These are phyloP conservation scores for Volvariella volvacea DNA, from an alignment of 1,284 basidiomycete species.

Conservation along the genomic window DNA sequence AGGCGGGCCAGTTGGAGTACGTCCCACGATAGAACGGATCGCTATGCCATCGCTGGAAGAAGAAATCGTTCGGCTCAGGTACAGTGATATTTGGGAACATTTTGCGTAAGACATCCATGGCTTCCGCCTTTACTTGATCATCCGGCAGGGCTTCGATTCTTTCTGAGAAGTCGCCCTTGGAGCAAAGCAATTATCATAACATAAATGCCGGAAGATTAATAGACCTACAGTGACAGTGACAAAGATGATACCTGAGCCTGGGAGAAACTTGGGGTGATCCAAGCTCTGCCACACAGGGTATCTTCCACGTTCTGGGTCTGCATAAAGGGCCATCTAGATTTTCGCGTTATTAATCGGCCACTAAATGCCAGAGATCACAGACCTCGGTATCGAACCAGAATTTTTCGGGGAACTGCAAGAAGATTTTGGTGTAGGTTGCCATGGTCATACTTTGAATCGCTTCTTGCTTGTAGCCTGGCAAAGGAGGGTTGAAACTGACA, in stretches of 20 bases:
- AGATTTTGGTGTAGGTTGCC: conserved; percentile 70
- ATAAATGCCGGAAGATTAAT: no score
- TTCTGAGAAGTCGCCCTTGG: background rate
- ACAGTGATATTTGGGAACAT: conserved; percentile 54
- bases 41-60: conserved; percentile 49
- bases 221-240: conserved; percentile 55
- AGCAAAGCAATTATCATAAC: no score
- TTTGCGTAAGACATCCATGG: conserved; percentile 43
- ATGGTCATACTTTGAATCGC: conserved; percentile 62
- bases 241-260: conserved; percentile 55
- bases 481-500: conserved; percentile 43
- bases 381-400: conserved; percentile 71
- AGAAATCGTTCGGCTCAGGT: conserved; percentile 48
- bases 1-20: conserved; percentile 64
- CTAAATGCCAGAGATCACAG: background rate
- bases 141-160: conserved; percentile 38
- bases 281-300: conserved; percentile 70
- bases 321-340: conserved; percentile 56
- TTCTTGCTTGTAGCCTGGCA: conserved; percentile 49
- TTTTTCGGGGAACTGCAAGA: conserved; percentile 54
- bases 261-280: conserved; percentile 49
- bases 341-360: background rate
- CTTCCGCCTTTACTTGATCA: conserved; percentile 41
- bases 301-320: conserved; percentile 50
- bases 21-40: conserved; percentile 58